Conservation (phyloP, 805 yeast species). For the Metschnikowia aberdeeniae region DNA sequence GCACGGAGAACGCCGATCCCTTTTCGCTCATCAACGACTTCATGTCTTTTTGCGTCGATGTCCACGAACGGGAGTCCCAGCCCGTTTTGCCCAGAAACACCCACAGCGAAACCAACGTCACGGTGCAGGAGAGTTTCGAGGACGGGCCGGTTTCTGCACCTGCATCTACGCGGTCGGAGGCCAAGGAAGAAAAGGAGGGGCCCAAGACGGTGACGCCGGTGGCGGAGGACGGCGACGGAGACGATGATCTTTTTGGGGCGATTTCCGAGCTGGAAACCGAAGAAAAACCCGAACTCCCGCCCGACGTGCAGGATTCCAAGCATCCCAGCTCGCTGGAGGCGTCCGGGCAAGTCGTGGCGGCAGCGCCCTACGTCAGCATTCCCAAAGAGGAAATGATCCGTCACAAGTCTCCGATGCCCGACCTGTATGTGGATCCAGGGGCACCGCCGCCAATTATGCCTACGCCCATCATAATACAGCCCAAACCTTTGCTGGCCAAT, state of each 20-base stretch:
- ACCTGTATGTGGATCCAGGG: conserved; percentile 67
- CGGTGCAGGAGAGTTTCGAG: neutral
- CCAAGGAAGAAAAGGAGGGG: neutral
- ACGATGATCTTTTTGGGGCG: conserved; percentile 17
- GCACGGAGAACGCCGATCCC: conserved; percentile 21
- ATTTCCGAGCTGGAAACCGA: conserved; percentile 13
- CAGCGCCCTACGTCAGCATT: conserved; percentile 39
- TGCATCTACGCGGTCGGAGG: neutral
- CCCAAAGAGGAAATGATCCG: conserved; percentile 56
- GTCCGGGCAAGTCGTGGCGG: too few species aligned
- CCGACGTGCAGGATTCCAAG: neutral
- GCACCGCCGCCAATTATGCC: conserved; percentile 67
- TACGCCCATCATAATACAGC: conserved; percentile 40
- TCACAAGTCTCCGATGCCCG: conserved; percentile 8
- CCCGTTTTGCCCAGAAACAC: neutral
- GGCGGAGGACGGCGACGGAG: conserved; percentile 6
- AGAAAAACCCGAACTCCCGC: neutral
- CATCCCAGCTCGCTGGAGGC: neutral
- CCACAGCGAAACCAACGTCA: neutral
- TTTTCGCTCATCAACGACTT: conserved; percentile 33
- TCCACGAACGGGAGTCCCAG: conserved; percentile 16
- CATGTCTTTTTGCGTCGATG: conserved; percentile 14
- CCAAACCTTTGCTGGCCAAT: neutral
- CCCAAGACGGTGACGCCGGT: neutral
- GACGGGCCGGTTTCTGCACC: conserved; percentile 10